These are phyloP conservation scores for Tagetes erecta DNA, from an alignment of 129 eudicot species.

Conservation along the genomic window DNA sequence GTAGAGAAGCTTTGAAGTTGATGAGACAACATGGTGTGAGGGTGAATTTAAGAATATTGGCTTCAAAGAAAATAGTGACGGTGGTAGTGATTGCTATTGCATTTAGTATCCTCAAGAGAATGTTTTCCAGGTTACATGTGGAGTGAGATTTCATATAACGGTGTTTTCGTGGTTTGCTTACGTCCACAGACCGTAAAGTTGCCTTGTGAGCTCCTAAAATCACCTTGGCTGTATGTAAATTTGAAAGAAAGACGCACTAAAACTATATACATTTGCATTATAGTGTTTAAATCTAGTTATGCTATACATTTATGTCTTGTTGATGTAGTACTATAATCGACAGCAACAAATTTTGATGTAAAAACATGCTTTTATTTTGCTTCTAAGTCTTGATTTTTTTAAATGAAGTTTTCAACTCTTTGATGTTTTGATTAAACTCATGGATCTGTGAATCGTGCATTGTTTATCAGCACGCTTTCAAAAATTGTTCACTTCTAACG, in stretches of 20 bases:
- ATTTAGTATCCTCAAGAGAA: slow-evolving; percentile 51
- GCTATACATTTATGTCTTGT: background rate
- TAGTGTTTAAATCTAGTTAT: background rate
- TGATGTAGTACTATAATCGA: background rate
- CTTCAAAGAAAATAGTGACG: slow-evolving; percentile 69
- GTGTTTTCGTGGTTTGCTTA: background rate
- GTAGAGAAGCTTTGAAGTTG: slow-evolving; percentile 38
- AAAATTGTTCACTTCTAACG: too few species aligned
- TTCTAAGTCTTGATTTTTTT: too few species aligned
- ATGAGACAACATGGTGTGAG: slow-evolving; percentile 74
- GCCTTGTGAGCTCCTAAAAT: background rate
- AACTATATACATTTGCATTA: background rate
- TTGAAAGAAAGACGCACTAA: background rate
- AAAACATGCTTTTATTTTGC: too few species aligned
- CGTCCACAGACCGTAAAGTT: background rate
- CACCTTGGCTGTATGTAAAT: background rate
- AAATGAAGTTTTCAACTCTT: too few species aligned
- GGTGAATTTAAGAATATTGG: slow-evolving; percentile 78
- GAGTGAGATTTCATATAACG: slow-evolving; percentile 16
- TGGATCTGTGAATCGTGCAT: too few species aligned
- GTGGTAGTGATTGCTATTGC: slow-evolving; percentile 44
- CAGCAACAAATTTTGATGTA: background rate
- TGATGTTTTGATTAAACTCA: too few species aligned
- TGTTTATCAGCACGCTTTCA: too few species aligned
- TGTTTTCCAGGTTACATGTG: slow-evolving; percentile 21